Conservation (phyloP, 352 stramenopile species). For the Pythium biforme region DNA sequence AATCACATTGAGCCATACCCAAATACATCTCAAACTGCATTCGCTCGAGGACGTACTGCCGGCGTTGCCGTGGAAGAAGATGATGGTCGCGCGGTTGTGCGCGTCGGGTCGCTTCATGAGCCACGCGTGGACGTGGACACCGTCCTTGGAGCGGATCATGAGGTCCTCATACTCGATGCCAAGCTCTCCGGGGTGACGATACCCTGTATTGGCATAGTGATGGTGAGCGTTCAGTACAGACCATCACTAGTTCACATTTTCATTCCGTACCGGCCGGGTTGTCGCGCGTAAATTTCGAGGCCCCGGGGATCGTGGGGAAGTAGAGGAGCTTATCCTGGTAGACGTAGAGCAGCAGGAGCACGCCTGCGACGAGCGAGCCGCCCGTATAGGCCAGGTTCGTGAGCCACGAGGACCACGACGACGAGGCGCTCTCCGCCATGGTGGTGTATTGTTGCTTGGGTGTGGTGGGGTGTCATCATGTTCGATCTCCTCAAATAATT, state of each 20-base stretch:
- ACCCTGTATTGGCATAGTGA: conserved; percentile 42
- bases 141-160: conserved; percentile 82
- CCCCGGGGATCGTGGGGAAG: conserved; percentile 74
- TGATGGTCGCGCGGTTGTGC: conserved; percentile 70
- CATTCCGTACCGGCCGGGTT: conserved; percentile 72
- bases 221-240: neutral
- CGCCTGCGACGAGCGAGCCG: conserved; percentile 52
- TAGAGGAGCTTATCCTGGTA: conserved; percentile 85
- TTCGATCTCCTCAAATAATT: neutral
- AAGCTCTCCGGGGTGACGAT: conserved; percentile 85
- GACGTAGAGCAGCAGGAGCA: conserved; percentile 72
- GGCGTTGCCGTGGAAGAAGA: conserved; percentile 96
- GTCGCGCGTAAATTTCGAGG: conserved; percentile 78
- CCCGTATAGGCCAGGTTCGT: conserved; percentile 62
- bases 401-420: conserved; percentile 56
- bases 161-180: conserved; percentile 90
- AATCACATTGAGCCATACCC: too few relatives aligned
- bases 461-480: neutral
- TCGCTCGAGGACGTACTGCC: conserved; percentile 55
- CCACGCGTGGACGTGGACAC: conserved; percentile 90
- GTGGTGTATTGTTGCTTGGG: neutral
- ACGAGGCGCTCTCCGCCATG: conserved; percentile 38
- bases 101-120: conserved; percentile 85
- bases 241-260: neutral
- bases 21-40: too few relatives aligned